Conservation (phyloP, 75 land plant species). For the Selaginella tamariscina region DNA sequence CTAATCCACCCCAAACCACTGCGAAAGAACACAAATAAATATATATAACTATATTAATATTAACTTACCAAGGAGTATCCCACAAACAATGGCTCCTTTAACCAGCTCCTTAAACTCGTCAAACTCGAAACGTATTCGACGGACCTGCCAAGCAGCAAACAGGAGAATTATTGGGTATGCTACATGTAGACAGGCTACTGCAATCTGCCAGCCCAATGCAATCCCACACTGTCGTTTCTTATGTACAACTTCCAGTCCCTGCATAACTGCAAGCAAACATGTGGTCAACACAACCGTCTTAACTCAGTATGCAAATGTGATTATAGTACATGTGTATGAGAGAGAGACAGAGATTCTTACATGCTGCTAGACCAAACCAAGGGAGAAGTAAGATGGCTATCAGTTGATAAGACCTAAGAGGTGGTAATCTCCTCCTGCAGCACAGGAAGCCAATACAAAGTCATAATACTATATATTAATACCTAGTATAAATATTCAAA, state of each 20-base stretch:
- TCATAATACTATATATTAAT: not conserved
- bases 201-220: conserved; percentile 24
- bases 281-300: not conserved
- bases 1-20: conserved; percentile 37
- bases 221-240: conserved; percentile 22
- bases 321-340: not conserved
- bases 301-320: not conserved
- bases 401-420: conserved; percentile 29
- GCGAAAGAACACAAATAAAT: conserved; percentile 2
- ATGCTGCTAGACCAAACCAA: conserved; percentile 37
- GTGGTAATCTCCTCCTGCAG: conserved; percentile 48
- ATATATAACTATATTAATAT: not conserved
- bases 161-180: conserved; percentile 26
- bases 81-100: conserved; percentile 30
- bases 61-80: conserved; percentile 31
- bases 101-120: conserved; percentile 44
- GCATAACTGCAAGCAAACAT: conserved; percentile 26
- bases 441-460: not conserved
- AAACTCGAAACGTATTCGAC: conserved; percentile 43
- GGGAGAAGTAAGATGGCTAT: conserved; percentile 38
- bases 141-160: conserved; percentile 26
- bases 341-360: conserved; percentile 23
- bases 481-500: not conserved
- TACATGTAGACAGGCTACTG: conserved; percentile 25
- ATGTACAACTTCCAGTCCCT: conserved; percentile 22